Evolutionary conservation across 2,329 filamentous ascomycete genomes (phyloP).

Genomic region (Neonectria ditissima): DNA sequence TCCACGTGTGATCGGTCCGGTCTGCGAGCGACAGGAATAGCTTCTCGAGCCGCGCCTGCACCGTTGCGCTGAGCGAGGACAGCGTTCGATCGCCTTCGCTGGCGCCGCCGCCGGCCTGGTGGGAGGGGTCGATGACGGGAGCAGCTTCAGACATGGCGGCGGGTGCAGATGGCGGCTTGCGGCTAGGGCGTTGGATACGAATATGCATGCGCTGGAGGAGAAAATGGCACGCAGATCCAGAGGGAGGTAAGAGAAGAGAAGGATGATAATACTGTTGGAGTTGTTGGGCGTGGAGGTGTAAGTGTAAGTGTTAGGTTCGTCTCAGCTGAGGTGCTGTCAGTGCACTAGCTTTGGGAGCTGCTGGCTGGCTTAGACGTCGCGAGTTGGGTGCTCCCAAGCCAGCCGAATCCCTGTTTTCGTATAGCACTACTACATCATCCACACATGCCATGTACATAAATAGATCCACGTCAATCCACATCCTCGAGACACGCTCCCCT

Average conservation of each 20-base stretch:
- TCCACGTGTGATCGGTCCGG: slow-evolving; percentile 57
- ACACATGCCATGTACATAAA: slow-evolving; percentile 2
- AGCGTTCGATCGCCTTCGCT: slow-evolving; percentile 56
- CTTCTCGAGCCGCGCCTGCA: slow-evolving; percentile 58
- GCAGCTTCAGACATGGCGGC: slow-evolving; percentile 32
- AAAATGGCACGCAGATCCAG: not conserved
- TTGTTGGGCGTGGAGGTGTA: not conserved
- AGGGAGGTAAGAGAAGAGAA: not conserved
- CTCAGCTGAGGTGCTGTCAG: no score
- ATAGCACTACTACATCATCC: slow-evolving; percentile 1
- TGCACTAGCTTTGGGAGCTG: not conserved
- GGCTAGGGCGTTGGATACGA: not conserved
- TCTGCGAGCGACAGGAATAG: slow-evolving; percentile 61
- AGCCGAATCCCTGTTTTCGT: slow-evolving; percentile 16
- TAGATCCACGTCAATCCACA: not conserved
- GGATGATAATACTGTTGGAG: not conserved
- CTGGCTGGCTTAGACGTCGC: not conserved
- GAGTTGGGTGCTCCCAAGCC: not conserved
- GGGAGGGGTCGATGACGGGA: slow-evolving; percentile 43
- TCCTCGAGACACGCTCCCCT: not conserved
- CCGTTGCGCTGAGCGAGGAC: slow-evolving; percentile 54
- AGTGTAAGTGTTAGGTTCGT: not conserved
- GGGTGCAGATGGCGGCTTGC: not conserved
- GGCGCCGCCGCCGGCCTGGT: slow-evolving; percentile 62
- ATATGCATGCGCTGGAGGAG: not conserved